Conservation (phyloP, 352 stramenopile genomes). For the Pythium biforme region DNA sequence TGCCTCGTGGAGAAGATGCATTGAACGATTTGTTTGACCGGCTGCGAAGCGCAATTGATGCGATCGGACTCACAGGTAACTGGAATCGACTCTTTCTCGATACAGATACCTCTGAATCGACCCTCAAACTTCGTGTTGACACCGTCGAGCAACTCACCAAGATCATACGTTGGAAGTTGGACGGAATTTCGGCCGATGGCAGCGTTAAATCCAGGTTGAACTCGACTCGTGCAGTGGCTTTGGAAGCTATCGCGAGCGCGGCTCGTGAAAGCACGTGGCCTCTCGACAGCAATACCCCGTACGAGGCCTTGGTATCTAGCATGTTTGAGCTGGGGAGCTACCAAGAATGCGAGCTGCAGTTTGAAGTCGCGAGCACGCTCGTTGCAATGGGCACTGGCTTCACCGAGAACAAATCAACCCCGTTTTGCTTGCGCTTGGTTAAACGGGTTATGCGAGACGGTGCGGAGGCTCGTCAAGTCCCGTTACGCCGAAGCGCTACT, state of each 20-base stretch:
- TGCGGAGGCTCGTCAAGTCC: constrained; percentile 39
- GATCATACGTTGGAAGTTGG: constrained; percentile 25
- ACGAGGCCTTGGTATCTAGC: constrained; percentile 31
- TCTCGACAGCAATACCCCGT: neutral
- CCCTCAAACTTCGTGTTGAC: constrained; percentile 4
- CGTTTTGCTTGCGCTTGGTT: constrained; percentile 33
- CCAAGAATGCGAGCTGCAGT: constrained; percentile 49
- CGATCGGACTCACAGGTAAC: constrained; percentile 15
- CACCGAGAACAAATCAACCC: neutral
- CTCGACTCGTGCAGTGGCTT: constrained; percentile 3
- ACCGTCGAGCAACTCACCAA: constrained; percentile 13
- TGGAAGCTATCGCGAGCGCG: constrained; percentile 14
- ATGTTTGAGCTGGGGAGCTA: constrained; percentile 29
- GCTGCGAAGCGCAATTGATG: constrained; percentile 19
- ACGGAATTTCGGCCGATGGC: constrained; percentile 15
- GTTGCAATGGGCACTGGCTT: constrained; percentile 48
- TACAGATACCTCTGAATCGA: neutral
- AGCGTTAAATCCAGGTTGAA: constrained; percentile 23
- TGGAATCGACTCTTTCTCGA: constrained; percentile 11
- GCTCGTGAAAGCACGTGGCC: constrained; percentile 6
- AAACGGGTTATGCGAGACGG: constrained; percentile 37
- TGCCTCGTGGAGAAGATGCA: constrained; percentile 23
- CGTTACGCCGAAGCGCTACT: constrained; percentile 49
- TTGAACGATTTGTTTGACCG: constrained; percentile 19
- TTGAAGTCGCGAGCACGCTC: constrained; percentile 48